Conservation (phyloP, 1,284 basidiomycete species). For the Pseudomicrostroma phylloplanum region DNA sequence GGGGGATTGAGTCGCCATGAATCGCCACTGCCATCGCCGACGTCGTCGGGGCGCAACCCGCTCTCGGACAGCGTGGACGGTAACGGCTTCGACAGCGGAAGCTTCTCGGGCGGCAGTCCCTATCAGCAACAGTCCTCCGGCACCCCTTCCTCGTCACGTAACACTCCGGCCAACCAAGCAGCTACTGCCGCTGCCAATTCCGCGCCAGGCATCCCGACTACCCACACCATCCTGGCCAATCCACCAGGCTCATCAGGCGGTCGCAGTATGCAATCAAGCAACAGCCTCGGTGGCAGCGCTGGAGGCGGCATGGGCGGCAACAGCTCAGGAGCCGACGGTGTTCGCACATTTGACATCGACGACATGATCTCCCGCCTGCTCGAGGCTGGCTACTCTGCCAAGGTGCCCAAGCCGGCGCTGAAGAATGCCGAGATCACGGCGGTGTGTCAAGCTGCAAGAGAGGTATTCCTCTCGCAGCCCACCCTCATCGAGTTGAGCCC, state of each 20-base stretch:
- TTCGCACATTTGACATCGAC: conserved; percentile 75
- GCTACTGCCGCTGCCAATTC: conserved; percentile 12
- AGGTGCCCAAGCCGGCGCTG: conserved; percentile 91
- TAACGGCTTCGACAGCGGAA: conserved; percentile 7
- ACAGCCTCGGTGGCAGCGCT: conserved; percentile 8
- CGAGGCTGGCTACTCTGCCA: conserved; percentile 95
- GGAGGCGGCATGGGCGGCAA: neutral
- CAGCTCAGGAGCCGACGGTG: conserved; percentile 21
- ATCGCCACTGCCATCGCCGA: conserved; percentile 38
- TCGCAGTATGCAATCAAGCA: conserved; percentile 8
- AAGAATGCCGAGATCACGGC: conserved; percentile 95
- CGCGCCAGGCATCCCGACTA: conserved; percentile 20
- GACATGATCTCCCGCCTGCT: conserved; percentile 96
- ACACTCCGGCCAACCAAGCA: conserved; percentile 5
- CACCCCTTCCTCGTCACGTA: neutral
- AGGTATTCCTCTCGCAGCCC: conserved; percentile 92
- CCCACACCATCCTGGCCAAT: conserved; percentile 26
- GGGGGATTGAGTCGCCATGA: conserved; percentile 43
- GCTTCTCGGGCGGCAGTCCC: conserved; percentile 9
- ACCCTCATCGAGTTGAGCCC: conserved; percentile 95
- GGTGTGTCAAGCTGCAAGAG: conserved; percentile 91
- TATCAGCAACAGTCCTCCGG: neutral
- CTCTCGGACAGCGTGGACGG: conserved; percentile 14
- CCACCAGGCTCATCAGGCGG: conserved; percentile 8
- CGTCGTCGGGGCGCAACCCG: conserved; percentile 30